Evolutionary conservation across 345 rosid species (phyloP).

Genomic region (Sonneratia alba): DNA sequence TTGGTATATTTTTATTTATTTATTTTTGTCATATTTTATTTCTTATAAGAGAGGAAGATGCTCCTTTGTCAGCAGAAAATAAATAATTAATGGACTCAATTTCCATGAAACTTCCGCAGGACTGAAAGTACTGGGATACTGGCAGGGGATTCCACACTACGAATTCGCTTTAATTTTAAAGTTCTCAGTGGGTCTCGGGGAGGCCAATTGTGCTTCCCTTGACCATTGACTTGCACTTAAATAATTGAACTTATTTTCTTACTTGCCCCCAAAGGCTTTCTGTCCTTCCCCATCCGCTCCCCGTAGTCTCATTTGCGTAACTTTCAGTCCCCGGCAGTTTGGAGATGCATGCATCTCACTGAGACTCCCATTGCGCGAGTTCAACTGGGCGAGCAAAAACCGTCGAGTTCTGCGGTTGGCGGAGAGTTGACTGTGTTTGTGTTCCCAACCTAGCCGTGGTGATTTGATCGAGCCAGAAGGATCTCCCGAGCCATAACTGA

Average conservation of each 20-base stretch:
- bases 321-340: neutral
- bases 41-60: too few relatives aligned
- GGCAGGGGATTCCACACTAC: neutral
- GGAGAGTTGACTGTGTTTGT: too few relatives aligned
- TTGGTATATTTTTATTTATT: too few relatives aligned
- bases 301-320: neutral
- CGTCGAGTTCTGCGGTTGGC: too few relatives aligned
- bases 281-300: neutral
- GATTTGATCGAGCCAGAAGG: too few relatives aligned
- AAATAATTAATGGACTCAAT: neutral
- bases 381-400: too few relatives aligned
- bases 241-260: too few relatives aligned
- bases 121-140: neutral
- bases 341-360: neutral
- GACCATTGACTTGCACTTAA: neutral
- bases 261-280: too few relatives aligned
- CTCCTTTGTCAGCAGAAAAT: neutral
- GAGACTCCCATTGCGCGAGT: neutral
- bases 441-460: too few relatives aligned
- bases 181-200: neutral
- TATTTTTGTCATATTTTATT: too few relatives aligned
- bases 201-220: neutral
- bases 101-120: neutral
- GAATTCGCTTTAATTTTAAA: too few relatives aligned
- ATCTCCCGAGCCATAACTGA: too few relatives aligned